phyloP scores from a whole-genome alignment of 306 rosid genomes.

The Cucumis cinereus region DNA sequence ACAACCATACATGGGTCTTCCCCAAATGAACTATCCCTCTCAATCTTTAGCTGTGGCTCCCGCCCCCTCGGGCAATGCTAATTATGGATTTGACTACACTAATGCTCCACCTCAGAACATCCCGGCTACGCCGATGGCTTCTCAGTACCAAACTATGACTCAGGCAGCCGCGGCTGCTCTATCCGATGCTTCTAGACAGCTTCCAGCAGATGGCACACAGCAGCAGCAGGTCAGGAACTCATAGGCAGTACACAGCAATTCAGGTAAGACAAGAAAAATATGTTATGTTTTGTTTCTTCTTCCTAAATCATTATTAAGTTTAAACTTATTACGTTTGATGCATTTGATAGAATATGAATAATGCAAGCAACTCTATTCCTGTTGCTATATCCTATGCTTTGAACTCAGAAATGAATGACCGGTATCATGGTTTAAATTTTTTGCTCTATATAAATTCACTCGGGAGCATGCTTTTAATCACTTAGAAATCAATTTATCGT shows the following conservation, averaged over 20 bases:
- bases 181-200: slow-evolving; percentile 67
- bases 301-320: not conserved
- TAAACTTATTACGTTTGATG: not conserved
- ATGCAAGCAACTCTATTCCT: not conserved
- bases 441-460: not conserved
- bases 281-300: not conserved
- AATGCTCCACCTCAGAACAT: slow-evolving; percentile 44
- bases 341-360: not conserved
- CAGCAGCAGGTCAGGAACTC: slow-evolving; percentile 39
- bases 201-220: slow-evolving; percentile 34
- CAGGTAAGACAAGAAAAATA: slow-evolving; percentile 1
- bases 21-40: slow-evolving; percentile 55
- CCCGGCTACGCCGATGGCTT: slow-evolving; percentile 34
- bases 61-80: slow-evolving; percentile 36
- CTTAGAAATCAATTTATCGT: too few relatives aligned
- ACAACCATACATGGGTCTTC: slow-evolving; percentile 53
- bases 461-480: too few relatives aligned
- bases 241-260: slow-evolving; percentile 2
- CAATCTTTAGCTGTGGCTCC: slow-evolving; percentile 52
- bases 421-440: not conserved
- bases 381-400: not conserved
- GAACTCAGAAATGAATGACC: not conserved
- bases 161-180: slow-evolving; percentile 56
- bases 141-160: slow-evolving; percentile 84
- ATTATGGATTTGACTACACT: slow-evolving; percentile 50